These are phyloP conservation scores for Blastobotrys peoriensis DNA, from an alignment of 805 yeast genomes.

Conservation along the genomic window DNA sequence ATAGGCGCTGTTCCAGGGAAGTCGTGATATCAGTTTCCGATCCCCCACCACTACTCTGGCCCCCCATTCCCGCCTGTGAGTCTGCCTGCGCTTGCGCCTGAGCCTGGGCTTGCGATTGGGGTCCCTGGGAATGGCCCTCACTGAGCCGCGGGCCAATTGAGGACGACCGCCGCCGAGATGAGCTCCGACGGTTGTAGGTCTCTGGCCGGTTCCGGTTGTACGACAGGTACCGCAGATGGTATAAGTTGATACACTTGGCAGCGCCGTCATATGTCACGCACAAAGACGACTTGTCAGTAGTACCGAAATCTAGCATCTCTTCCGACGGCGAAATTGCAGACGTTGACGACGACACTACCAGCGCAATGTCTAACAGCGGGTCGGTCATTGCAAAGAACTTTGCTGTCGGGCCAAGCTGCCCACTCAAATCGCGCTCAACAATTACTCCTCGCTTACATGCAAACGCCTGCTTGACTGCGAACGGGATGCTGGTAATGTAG, in stretches of 20 bases:
- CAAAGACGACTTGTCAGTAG: constrained; percentile 35
- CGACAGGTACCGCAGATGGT: constrained; percentile 46
- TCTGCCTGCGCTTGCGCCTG: background rate
- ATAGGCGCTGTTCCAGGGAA: constrained; percentile 15
- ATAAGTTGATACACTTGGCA: constrained; percentile 43
- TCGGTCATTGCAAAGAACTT: constrained; percentile 64
- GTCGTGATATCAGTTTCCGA: constrained; percentile 14
- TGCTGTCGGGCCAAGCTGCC: constrained; percentile 3
- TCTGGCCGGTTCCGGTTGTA: constrained; percentile 9
- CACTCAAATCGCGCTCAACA: constrained; percentile 42
- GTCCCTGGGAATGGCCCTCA: constrained; percentile 2
- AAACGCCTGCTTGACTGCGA: constrained; percentile 52
- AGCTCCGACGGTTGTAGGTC: constrained; percentile 6
- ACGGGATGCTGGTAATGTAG: constrained; percentile 63
- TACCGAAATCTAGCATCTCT: constrained; percentile 51
- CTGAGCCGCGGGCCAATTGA: constrained; percentile 6
- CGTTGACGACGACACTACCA: constrained; percentile 63
- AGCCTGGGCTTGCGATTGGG: background rate
- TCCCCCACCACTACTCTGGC: constrained; percentile 4
- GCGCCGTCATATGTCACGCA: constrained; percentile 51
- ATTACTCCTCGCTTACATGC: constrained; percentile 65
- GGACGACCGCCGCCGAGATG: constrained; percentile 15
- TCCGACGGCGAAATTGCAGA: constrained; percentile 57
- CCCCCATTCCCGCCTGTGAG: no score
- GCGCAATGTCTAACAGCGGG: constrained; percentile 68